Conservation (phyloP, 2,329 filamentous ascomycete species). For the Zymoseptoria brevis region DNA sequence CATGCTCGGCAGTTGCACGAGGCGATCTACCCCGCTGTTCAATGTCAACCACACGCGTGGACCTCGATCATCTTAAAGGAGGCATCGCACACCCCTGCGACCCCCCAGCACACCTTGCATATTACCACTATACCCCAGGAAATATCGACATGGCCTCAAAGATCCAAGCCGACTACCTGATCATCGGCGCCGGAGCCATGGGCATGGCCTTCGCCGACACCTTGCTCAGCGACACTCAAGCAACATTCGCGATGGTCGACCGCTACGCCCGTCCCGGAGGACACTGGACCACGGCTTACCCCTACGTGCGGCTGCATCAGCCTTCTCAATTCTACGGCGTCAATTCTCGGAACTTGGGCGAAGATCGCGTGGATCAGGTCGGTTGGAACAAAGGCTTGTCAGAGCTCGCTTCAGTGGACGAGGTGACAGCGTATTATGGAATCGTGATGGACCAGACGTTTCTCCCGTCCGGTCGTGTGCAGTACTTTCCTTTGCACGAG, state of each 20-base stretch:
- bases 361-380: conserved; percentile 11
- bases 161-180: conserved; percentile 10
- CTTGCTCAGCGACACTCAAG: conserved; percentile 4
- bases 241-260: conserved; percentile 7
- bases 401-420: conserved; percentile 11
- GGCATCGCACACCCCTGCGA: too few species aligned
- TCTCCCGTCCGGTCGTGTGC: conserved; percentile 13
- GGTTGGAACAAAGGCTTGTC: conserved; percentile 16
- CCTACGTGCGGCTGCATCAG: conserved; percentile 17
- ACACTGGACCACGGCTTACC: conserved; percentile 16
- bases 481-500: conserved; percentile 13
- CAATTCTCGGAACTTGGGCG: conserved; percentile 12
- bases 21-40: too few species aligned
- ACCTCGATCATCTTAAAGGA: too few species aligned
- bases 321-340: conserved; percentile 17
- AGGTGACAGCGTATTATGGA: conserved; percentile 13
- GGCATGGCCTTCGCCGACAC: conserved; percentile 18
- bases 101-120: too few species aligned
- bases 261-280: conserved; percentile 14
- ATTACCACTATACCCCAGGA: not conserved
- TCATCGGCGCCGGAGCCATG: conserved; percentile 18
- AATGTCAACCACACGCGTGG: too few species aligned
- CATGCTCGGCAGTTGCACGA: too few species aligned
- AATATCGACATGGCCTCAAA: not conserved
- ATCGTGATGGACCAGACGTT: conserved; percentile 13